A percentile compares a stretch with the other conserved stretches of the same genome.
Conservation (phyloP, 1,284 basidiomycete species). For the Ustilago shanxiensis region DNA sequence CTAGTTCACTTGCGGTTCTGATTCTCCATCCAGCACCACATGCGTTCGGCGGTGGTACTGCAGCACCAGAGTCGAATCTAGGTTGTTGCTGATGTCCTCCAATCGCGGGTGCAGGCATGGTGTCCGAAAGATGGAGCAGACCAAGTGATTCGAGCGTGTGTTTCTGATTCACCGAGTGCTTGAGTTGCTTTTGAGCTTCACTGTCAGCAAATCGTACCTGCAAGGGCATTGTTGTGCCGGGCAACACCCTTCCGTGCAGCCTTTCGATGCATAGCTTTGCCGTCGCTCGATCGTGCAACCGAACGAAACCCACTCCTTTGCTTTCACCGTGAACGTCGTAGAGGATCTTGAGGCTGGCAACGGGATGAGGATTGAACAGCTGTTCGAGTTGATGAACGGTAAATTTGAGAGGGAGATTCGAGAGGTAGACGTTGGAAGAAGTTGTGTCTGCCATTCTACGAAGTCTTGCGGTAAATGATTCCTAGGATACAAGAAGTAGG, state of each 20-base stretch:
- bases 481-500: conserved; percentile 16
- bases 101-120: not conserved
- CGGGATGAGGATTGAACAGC: conserved; percentile 58
- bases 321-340: conserved; percentile 55
- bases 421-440: conserved; percentile 62
- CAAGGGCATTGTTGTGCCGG: conserved; percentile 49
- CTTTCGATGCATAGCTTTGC: conserved; percentile 61
- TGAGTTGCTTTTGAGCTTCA: conserved; percentile 62
- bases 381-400: conserved; percentile 57
- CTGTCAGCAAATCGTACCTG: conserved; percentile 65
- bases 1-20: conserved; percentile 23
- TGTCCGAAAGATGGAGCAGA: not conserved
- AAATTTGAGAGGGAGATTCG: conserved; percentile 56
- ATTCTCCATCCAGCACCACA: conserved; percentile 5
- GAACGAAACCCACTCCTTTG: conserved; percentile 61
- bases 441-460: conserved; percentile 54
- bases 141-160: conserved; percentile 47
- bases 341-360: conserved; percentile 61
- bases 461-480: conserved; percentile 58
- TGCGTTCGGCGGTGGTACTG: not conserved
- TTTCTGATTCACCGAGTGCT: conserved; percentile 46
- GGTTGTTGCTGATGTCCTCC: not conserved
- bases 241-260: conserved; percentile 53
- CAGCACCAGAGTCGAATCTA: not conserved
- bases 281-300: conserved; percentile 49